phyloP scores from a whole-genome alignment of 441 rosid species.

The Arabidopsis hybrid region DNA sequence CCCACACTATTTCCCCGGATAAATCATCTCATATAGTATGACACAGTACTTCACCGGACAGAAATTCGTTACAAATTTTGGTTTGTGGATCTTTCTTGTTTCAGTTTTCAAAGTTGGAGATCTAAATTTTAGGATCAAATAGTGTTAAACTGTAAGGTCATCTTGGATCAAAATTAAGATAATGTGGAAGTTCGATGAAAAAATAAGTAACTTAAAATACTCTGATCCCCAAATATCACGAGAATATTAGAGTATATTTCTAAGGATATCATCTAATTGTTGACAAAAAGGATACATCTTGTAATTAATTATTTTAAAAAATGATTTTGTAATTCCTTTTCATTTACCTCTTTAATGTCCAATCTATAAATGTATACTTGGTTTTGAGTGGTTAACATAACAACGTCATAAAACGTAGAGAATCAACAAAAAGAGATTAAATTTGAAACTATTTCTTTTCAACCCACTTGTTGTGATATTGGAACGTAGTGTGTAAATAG shows the following conservation, averaged over 20 bases:
- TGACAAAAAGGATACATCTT: too few species aligned
- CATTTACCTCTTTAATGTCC: too few species aligned
- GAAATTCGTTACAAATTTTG: not conserved
- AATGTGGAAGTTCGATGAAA: too few species aligned
- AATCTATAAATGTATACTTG: too few species aligned
- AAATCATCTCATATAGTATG: not conserved
- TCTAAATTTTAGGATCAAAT: not conserved
- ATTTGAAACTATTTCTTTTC: slow-evolving; percentile 3
- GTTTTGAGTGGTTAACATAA: not conserved
- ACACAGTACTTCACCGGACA: not conserved
- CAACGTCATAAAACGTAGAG: not conserved
- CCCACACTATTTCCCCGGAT: slow-evolving; percentile 21
- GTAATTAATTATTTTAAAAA: too few species aligned
- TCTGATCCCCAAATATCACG: too few species aligned
- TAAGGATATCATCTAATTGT: too few species aligned
- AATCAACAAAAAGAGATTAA: not conserved
- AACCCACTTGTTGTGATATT: slow-evolving; percentile 16
- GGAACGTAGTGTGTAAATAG: slow-evolving; percentile 20
- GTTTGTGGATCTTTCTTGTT: not conserved
- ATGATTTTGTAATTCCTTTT: too few species aligned
- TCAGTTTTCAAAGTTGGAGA: not conserved
- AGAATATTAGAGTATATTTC: too few species aligned
- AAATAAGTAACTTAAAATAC: too few species aligned
- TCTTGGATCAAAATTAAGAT: not conserved
- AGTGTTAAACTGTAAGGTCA: slow-evolving; percentile 2